phyloP scores from a whole-genome alignment of 2,329 filamentous ascomycete species.

The Aspergillus versicolor region DNA sequence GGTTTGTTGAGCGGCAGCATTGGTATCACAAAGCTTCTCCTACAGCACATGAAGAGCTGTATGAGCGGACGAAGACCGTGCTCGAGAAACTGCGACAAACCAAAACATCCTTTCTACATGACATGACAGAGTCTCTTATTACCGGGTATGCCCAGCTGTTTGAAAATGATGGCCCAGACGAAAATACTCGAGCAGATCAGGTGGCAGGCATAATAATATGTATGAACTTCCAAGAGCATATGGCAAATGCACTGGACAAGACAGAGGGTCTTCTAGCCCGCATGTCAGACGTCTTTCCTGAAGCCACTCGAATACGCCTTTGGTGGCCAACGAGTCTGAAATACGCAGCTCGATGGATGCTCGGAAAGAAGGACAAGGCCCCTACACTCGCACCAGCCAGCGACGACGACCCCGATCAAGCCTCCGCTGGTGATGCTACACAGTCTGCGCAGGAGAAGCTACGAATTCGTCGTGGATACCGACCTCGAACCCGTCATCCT shows the following conservation, averaged over 20 bases:
- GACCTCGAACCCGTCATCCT: conserved; percentile 25
- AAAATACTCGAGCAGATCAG: conserved; percentile 23
- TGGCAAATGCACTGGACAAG: conserved; percentile 21
- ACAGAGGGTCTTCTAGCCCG: conserved; percentile 33
- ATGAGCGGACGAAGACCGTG: conserved; percentile 16
- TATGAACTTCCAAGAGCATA: conserved; percentile 51
- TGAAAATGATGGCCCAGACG: background rate
- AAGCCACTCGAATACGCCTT: conserved; percentile 35
- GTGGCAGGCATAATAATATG: conserved; percentile 45
- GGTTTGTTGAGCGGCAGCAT: conserved; percentile 28
- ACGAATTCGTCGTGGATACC: conserved; percentile 36
- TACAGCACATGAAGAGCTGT: background rate
- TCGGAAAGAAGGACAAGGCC: conserved; percentile 26
- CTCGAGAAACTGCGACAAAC: conserved; percentile 28
- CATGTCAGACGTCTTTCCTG: conserved; percentile 37
- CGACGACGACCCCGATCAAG: conserved; percentile 25
- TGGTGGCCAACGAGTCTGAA: conserved; percentile 47
- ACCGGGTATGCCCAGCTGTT: conserved; percentile 10
- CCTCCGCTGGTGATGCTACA: conserved; percentile 29
- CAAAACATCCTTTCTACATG: conserved; percentile 23
- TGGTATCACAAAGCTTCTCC: conserved; percentile 27
- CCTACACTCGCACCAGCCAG: conserved; percentile 18
- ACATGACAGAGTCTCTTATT: conserved; percentile 45
- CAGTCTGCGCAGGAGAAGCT: conserved; percentile 39
- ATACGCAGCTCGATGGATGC: conserved; percentile 43